phyloP scores from a whole-genome alignment of 805 yeast species.

The Yueomyces sp. region DNA sequence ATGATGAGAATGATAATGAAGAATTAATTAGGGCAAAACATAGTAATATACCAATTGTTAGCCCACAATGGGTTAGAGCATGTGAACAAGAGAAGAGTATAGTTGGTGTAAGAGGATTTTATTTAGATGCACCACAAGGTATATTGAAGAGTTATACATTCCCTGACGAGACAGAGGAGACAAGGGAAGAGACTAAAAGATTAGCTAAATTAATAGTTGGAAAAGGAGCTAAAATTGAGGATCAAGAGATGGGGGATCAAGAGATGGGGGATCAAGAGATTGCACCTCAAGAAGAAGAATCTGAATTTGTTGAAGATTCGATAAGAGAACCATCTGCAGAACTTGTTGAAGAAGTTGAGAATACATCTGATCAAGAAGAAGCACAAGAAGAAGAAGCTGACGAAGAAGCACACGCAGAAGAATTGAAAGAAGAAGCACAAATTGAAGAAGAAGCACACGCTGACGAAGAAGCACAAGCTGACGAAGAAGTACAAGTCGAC shows the following conservation, averaged over 20 bases:
- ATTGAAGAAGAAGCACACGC: not conserved
- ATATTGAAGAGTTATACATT: constrained; percentile 35
- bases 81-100: constrained; percentile 81
- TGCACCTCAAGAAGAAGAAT: not conserved
- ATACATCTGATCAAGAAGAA: not conserved
- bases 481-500: not conserved
- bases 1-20: constrained; percentile 18
- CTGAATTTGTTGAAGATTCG: not conserved
- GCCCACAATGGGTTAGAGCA: constrained; percentile 95
- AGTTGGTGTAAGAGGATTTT: constrained; percentile 85
- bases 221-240: not conserved
- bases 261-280: not conserved
- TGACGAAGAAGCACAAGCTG: not conserved
- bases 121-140: constrained; percentile 41
- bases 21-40: constrained; percentile 72
- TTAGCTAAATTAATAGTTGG: constrained; percentile 19
- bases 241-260: not conserved
- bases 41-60: constrained; percentile 79
- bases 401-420: not conserved
- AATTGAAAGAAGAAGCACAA: constrained; percentile 1
- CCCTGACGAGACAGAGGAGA: constrained; percentile 2
- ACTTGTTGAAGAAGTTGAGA: not conserved
- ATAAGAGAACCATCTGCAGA: not conserved
- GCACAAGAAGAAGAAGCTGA: not conserved
- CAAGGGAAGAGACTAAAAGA: not conserved